These are phyloP conservation scores for Rutidosis leptorrhynchoides DNA, from an alignment of 129 eudicot genomes.

Conservation along the genomic window DNA sequence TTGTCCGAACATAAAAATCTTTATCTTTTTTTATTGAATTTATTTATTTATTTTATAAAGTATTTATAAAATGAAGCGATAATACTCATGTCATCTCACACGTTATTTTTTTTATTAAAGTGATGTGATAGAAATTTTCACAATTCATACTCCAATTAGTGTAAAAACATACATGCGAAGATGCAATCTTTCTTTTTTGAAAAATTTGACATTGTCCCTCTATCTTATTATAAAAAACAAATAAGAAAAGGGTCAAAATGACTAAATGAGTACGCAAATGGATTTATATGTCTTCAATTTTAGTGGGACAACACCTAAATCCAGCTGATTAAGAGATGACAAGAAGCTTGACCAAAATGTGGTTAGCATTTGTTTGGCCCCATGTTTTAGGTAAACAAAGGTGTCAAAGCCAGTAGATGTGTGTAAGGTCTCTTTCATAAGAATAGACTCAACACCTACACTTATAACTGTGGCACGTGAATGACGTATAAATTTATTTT, in stretches of 20 bases:
- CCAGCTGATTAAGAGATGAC: constrained; percentile 21
- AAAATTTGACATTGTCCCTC: constrained; percentile 20
- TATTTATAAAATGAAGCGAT: too few relatives aligned
- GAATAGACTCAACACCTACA: constrained; percentile 10
- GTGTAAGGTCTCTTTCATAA: constrained; percentile 24
- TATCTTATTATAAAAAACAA: constrained; percentile 25
- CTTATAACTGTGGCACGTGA: neutral
- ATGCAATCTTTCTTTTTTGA: constrained; percentile 25
- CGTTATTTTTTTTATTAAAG: neutral
- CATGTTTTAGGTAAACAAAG: constrained; percentile 35
- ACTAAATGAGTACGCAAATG: constrained; percentile 25
- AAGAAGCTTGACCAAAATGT: constrained; percentile 33
- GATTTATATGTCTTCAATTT: constrained; percentile 21
- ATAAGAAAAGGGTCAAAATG: constrained; percentile 26
- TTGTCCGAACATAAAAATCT: too few relatives aligned
- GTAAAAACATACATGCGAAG: constrained; percentile 24
- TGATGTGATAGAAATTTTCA: constrained; percentile 21
- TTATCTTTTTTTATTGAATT: too few relatives aligned
- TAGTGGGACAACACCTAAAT: constrained; percentile 34
- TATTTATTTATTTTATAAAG: too few relatives aligned
- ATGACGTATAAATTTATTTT: neutral
- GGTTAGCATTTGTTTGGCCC: constrained; percentile 32
- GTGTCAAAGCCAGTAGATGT: constrained; percentile 17
- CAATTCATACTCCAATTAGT: constrained; percentile 15
- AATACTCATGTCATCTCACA: neutral